Evolutionary conservation across 1,284 basidiomycete species (phyloP), one percentile per base, ranked within the genome.

Genomic region (Trametes hirsuta): DNA sequence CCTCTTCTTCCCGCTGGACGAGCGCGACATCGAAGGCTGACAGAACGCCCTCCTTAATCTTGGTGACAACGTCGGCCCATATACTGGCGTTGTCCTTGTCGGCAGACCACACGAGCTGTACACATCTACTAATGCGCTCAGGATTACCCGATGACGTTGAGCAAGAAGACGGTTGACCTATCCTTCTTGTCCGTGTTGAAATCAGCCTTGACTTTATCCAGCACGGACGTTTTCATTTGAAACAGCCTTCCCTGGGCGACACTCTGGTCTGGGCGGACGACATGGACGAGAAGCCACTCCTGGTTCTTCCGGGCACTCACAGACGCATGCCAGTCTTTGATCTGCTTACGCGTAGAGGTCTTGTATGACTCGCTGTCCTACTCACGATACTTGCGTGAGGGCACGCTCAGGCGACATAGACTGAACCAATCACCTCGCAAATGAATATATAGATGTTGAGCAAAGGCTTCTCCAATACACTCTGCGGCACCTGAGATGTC

Each of bases 191-290:
- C 91, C 0, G 82, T 72, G 69, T 97, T 98, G 74, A 98, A 98
- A 76, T 99, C 97, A 3, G 93, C 86, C 72, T 85, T 90, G 51
- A 98, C 83, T 76, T 95, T 97, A 74, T 98, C 96, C 57, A 97
- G 75, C 9, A 98, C 89, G 15, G 87, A 88, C 47, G 90, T 84
- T 75, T 88, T 95, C 70, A 93, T 84, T 69, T 89, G 86, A 72
- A 94, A 94, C 70, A 94, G 84, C 61, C 86, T 85, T 22, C 84
- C 84, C 47, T 82, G 78, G 47, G 82, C 81, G 14, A 81, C 77
- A 62, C 82, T 83, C 25, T 80, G 74, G 65, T 92, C 91, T 6
- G 90, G 84, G 55, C 85, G 81, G 47, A 94, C 85, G 52, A 97
- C 85, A 65, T 95, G 89, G 2, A 97, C 80, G 58, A 97, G 91